Evolutionary conservation across 345 rosid genomes (phyloP), one percentile per base, ranked within the genome.

Genomic region (Kernera saxatilis): DNA sequence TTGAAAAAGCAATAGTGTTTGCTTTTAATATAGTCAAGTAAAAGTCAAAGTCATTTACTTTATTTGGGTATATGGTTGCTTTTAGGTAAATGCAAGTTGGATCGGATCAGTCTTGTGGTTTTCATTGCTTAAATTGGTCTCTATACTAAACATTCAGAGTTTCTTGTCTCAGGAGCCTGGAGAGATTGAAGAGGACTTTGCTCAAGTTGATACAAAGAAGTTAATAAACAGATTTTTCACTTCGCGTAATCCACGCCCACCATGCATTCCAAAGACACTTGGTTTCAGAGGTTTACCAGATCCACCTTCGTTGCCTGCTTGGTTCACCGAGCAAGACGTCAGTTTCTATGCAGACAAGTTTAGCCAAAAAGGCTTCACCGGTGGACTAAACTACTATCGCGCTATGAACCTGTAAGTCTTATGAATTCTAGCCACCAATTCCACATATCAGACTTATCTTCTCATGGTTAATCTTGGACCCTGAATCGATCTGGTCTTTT

Each of bases 371-470:
- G 98, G 98, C 61, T 92, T 92, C 80, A 83, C 91, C 8, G 98
- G 98, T 49, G 91, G 84, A 54, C 43, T 89, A 70, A 92, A 89
- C 84, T 89, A 88, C 78, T 92, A 92, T 27, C 87, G 96, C 13
- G 86, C 90, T 53, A 2, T 82, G 73, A 72, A 91, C 79, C 70
- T 77, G 97, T 88, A 87, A 35, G 87, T 81, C 41, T 8, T 29
- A 2, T 67, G 22, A 64, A 30, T 27, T n/a, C 43, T 39, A 23
- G 19, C 63, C 44, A 50, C 53, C 30, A 30, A 0, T 49, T 55
- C 15, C 23, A 1, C 48, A 10, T 3, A 43, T 57, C 53, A 19
- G 19, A 43, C 37, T 26, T 23, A 17, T 22, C 68, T 67, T 23
- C 35, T 67, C 58, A 27, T 65, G 36, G 10, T 36, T 78, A 67